A percentile compares a stretch with the other conserved stretches of the same genome.
Evolutionary conservation across 306 rosid genomes (phyloP).

Genomic region (Pterocarpus macrocarpus): DNA sequence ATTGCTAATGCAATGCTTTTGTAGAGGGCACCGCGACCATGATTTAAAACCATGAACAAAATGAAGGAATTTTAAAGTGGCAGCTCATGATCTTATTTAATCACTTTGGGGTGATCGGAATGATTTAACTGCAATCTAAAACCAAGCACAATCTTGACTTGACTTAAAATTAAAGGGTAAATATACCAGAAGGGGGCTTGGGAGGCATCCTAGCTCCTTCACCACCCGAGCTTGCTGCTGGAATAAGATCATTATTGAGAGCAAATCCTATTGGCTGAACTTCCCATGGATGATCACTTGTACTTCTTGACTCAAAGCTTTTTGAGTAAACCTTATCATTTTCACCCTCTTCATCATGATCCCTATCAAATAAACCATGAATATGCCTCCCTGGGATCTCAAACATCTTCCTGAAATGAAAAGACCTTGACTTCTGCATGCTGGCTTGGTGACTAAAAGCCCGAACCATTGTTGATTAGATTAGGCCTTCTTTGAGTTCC

Average conservation of each 20-base stretch:
- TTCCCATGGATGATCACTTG: conserved; percentile 5
- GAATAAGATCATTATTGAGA: conserved; percentile 28
- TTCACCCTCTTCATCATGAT: conserved; percentile 47
- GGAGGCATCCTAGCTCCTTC: conserved; percentile 45
- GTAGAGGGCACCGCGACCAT: no score
- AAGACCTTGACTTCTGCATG: conserved; percentile 75
- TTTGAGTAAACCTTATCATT: conserved; percentile 38
- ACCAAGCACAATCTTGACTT: conserved; percentile 1
- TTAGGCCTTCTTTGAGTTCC: conserved; percentile 25
- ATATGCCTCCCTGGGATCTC: conserved; percentile 68
- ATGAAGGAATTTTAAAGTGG: not conserved
- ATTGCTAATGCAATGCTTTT: no score
- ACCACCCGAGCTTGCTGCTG: conserved; percentile 39
- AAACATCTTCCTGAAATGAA: conserved; percentile 72
- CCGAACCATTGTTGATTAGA: conserved; percentile 68
- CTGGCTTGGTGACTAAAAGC: conserved; percentile 56
- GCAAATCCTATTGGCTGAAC: conserved; percentile 40
- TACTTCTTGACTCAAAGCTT: conserved; percentile 43
- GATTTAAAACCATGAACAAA: not conserved
- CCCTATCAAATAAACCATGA: conserved; percentile 63
- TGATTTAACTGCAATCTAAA: conserved; percentile 19
- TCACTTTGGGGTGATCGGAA: conserved; percentile 20
- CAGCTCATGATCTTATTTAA: not conserved
- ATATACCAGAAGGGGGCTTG: conserved; percentile 59
- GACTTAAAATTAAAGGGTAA: not conserved